Percentiles rank a stretch among this genome's conserved stretches.
Conservation (phyloP, 352 stramenopile genomes). For the Phytopythium montanum region DNA sequence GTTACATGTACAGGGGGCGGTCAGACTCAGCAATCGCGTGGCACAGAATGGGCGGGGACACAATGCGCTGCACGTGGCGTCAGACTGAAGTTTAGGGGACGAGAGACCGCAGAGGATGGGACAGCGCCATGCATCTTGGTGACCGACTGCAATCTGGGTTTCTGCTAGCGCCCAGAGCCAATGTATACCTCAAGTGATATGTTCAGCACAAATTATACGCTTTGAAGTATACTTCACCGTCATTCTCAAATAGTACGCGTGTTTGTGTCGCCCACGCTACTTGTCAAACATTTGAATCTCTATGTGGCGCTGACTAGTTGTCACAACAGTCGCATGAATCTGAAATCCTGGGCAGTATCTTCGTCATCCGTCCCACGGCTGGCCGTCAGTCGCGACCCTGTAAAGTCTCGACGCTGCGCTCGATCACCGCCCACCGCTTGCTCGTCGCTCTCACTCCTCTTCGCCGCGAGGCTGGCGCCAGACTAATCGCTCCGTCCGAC, state of each 20-base stretch:
- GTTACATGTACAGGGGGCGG: neutral
- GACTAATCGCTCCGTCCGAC: neutral
- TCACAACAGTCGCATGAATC: neutral
- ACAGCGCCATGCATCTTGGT: conserved; percentile 3
- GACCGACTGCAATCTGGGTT: neutral
- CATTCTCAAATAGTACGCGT: neutral
- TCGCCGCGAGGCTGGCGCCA: neutral
- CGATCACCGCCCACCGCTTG: neutral
- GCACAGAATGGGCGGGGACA: neutral
- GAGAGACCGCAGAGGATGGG: neutral
- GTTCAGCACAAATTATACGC: neutral
- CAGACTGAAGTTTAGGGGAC: neutral
- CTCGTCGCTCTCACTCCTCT: neutral
- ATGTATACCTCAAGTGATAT: neutral
- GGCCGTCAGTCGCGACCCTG: neutral
- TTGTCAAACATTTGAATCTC: neutral
- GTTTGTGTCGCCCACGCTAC: neutral
- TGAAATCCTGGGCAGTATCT: neutral
- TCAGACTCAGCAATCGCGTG: neutral
- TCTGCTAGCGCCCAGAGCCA: neutral
- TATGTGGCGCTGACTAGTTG: neutral
- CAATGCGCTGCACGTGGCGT: neutral
- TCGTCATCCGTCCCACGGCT: neutral
- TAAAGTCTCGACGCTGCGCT: neutral
- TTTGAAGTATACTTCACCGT: neutral